These are phyloP conservation scores for Psilocybe mexicana DNA, from an alignment of 1,284 basidiomycete genomes.

Conservation along the genomic window DNA sequence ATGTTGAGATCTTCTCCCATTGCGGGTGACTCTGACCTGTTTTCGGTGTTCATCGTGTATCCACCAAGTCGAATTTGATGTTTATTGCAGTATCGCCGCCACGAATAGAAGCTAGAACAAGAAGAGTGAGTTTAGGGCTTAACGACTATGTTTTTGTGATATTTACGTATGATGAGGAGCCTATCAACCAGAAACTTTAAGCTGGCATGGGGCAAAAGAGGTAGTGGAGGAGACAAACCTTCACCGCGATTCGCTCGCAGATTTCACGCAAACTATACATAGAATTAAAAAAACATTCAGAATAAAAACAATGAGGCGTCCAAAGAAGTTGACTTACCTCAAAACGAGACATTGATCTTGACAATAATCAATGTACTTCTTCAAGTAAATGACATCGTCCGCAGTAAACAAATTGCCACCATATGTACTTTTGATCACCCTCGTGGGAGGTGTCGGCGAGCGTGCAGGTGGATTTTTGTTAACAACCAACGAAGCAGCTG, in stretches of 20 bases:
- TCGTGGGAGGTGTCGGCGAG: constrained; percentile 76
- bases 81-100: constrained; percentile 85
- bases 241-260: constrained; percentile 79
- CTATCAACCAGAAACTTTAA: constrained; percentile 32
- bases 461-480: constrained; percentile 68
- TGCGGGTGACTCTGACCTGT: constrained; percentile 41
- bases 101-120: constrained; percentile 73
- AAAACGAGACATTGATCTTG: constrained; percentile 79
- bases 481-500: constrained; percentile 62
- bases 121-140: neutral
- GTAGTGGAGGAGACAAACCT: constrained; percentile 42
- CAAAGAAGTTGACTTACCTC: constrained; percentile 44
- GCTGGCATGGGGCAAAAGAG: neutral
- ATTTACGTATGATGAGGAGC: constrained; percentile 81
- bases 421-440: constrained; percentile 83
- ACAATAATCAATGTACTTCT: constrained; percentile 83
- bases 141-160: neutral
- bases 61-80: constrained; percentile 82
- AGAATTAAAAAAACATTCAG: constrained; percentile 29
- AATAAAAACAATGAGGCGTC: neutral
- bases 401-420: constrained; percentile 81
- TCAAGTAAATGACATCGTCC: constrained; percentile 76
- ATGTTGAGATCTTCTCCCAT: constrained; percentile 39
- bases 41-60: constrained; percentile 68
- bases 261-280: constrained; percentile 56